Percentiles rank a stretch among this genome's conserved stretches.
Conservation (phyloP, 495 filamentous ascomycete genomes). For the Neurospora sublineolata region DNA sequence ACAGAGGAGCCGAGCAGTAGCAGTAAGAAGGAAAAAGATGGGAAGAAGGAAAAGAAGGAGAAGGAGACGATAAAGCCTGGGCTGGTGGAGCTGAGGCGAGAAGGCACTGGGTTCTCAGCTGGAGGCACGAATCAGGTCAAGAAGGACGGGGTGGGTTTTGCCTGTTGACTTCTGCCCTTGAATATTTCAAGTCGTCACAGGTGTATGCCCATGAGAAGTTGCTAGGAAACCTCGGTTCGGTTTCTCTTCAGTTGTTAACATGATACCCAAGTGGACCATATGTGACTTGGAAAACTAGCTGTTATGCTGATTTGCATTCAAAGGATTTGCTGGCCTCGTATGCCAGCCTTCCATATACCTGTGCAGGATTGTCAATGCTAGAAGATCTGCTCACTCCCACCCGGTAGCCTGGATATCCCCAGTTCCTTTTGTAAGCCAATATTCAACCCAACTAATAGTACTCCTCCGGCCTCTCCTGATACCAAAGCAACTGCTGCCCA, state of each 20-base stretch:
- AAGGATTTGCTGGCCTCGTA: neutral
- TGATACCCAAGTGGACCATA: neutral
- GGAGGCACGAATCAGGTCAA: slow-evolving; percentile 73
- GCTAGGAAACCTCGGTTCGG: neutral
- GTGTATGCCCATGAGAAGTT: neutral
- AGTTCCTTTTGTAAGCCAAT: neutral
- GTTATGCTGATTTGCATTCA: neutral
- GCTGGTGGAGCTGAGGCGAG: slow-evolving; percentile 70
- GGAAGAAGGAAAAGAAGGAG: slow-evolving; percentile 39
- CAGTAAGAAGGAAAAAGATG: slow-evolving; percentile 35
- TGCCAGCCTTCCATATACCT: neutral
- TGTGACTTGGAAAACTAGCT: neutral
- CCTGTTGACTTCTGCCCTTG: slow-evolving; percentile 42
- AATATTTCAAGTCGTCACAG: neutral
- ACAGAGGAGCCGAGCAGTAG: slow-evolving; percentile 38
- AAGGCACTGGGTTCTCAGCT: slow-evolving; percentile 88
- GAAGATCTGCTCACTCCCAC: neutral
- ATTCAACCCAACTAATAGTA: neutral
- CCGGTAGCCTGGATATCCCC: neutral
- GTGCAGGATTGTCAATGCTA: neutral
- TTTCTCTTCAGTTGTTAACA: neutral
- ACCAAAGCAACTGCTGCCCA: neutral
- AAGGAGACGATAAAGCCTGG: slow-evolving; percentile 58
- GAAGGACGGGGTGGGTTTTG: slow-evolving; percentile 72
- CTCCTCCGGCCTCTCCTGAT: neutral